Base-by-base conservation (phyloP, 2,329 filamentous ascomycete species). In the Ascosphaera aggregata region DNA sequence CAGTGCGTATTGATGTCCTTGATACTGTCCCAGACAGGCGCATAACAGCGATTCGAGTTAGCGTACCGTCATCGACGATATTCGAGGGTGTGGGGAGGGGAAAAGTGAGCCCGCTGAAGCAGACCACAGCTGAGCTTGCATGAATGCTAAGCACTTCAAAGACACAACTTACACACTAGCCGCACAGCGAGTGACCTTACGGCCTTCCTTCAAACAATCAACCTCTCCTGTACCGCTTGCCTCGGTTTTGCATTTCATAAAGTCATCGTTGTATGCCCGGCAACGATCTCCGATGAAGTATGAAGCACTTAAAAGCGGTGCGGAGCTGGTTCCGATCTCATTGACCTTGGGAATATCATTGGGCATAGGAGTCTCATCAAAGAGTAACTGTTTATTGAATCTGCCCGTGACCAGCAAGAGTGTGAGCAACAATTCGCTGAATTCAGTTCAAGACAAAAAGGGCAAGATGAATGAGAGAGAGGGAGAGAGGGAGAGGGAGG, bases 211-310 rank as follows among this genome's bases (percentile, higher is more conserved):
- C 70, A 98, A 64, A 63, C 89, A 98, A 49, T 93, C 81, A 46
- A 91, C 61, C 67, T 98, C 89, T 58, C 84, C 89, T 60, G 72
- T 74, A 51, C 89, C 89, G 45, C 80, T 77, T 52, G 82, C 76
- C 63, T 94, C 84, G 49, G 73, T 80, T 76, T 98, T 98, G 78
- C 89, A 98, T 66, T 92, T 80, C 86, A 98, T 98, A 65, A 79
- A 98, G 64, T 98, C 89, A 67, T 98, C 89, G 62, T 95, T 95
- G 69, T 85, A 98, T 42, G 80, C 67, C 58, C 72, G 78, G 75
- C 89, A 98, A 55, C 86, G 77, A 48, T 84, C 85, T 46, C 89
- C 89, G 56, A 98, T 98, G 61, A 95, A 98, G 70, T 80, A 98
- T 39, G 82, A 75, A 22, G 89, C 89, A 47, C 81, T 92, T 43